Evolutionary conservation across 1,284 basidiomycete genomes (phyloP).

Genomic region (Athelia psychrophila): DNA sequence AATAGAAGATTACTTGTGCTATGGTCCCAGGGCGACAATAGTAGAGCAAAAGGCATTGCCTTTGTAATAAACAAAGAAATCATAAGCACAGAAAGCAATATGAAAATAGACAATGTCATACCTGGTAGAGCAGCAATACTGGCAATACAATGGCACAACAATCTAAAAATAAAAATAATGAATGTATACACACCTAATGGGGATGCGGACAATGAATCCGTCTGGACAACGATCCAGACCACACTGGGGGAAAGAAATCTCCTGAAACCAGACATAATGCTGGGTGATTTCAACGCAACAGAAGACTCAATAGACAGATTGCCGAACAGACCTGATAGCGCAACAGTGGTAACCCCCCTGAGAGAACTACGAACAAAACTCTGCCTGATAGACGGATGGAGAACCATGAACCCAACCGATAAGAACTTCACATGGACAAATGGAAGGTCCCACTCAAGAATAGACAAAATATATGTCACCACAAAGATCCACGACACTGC

Average conservation of each 20-base stretch:
- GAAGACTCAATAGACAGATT: conserved; percentile 34
- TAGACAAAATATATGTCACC: conserved; percentile 34
- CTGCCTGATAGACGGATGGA: conserved; percentile 32
- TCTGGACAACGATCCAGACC: conserved; percentile 28
- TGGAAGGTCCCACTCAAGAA: conserved; percentile 20
- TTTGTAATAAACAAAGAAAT: conserved; percentile 31
- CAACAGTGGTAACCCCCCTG: conserved; percentile 9
- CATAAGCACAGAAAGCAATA: conserved; percentile 6
- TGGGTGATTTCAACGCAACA: conserved; percentile 41
- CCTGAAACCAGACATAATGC: conserved; percentile 26
- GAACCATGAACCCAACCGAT: conserved; percentile 20
- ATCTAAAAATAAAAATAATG: conserved; percentile 17
- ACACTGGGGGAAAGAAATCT: conserved; percentile 7
- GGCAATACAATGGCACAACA: conserved; percentile 14
- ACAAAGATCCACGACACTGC: conserved; percentile 3
- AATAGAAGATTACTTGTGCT: conserved; percentile 7
- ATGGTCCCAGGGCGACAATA: conserved; percentile 10
- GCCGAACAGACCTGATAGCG: conserved; percentile 20
- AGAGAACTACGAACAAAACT: conserved; percentile 16
- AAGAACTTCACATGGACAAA: conserved; percentile 22
- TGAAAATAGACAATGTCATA: conserved; percentile 15
- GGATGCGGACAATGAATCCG: conserved; percentile 17
- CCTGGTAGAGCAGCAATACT: conserved; percentile 28
- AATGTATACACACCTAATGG: conserved; percentile 36
- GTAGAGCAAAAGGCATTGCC: conserved; percentile 23